A percentile compares a stretch with the other conserved stretches of the same genome.
These are phyloP conservation scores for Candida ficus DNA, from an alignment of 805 yeast genomes.

Conservation along the genomic window DNA sequence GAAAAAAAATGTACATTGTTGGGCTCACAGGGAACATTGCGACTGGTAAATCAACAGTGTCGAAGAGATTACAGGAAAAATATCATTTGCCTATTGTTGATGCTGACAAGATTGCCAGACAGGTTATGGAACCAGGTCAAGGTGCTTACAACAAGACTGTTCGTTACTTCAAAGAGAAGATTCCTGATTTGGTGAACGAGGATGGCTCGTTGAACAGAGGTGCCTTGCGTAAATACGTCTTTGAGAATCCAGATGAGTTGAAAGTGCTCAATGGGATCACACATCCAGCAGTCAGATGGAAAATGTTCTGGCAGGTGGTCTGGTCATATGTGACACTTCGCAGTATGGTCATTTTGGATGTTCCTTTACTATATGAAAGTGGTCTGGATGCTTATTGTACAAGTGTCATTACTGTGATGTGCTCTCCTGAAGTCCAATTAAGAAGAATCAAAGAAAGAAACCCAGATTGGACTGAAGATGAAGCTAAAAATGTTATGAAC, in stretches of 20 bases:
- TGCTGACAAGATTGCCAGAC: conserved; percentile 86
- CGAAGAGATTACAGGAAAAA: conserved; percentile 46
- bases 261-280: conserved; percentile 63
- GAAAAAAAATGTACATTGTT: conserved; percentile 66
- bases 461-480: conserved; percentile 55
- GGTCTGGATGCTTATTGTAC: conserved; percentile 71
- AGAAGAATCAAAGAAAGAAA: conserved; percentile 63
- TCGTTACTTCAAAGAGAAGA: conserved; percentile 46
- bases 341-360: conserved; percentile 70
- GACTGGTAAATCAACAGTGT: conserved; percentile 93
- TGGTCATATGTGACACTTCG: conserved; percentile 53
- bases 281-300: conserved; percentile 76
- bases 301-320: conserved; percentile 54
- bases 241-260: conserved; percentile 59
- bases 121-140: conserved; percentile 78
- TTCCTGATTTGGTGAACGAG: conserved; percentile 42
- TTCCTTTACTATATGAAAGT: conserved; percentile 85
- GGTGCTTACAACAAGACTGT: conserved; percentile 66
- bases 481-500: conserved; percentile 65
- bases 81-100: conserved; percentile 64
- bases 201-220: conserved; percentile 53
- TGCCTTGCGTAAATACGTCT: conserved; percentile 73
- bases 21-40: conserved; percentile 99
- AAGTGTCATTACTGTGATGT: conserved; percentile 58
- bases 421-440: conserved; percentile 53